phyloP scores from a whole-genome alignment of 495 filamentous ascomycete genomes.

The Chaetomidium leptoderma region DNA sequence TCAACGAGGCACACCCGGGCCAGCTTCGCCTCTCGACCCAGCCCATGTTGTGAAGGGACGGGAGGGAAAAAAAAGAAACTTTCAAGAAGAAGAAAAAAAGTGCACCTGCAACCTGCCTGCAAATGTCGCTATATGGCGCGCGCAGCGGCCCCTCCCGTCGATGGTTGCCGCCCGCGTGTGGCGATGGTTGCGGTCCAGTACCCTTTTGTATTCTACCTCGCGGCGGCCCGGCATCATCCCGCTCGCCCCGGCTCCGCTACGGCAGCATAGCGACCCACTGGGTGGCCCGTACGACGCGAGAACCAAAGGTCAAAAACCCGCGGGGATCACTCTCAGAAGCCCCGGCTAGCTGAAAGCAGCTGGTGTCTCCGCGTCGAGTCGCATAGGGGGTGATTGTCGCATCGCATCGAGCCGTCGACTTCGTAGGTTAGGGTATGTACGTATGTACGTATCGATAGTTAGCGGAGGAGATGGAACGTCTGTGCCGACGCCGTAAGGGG shows the following conservation, averaged over 20 bases:
- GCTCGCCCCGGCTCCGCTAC: constrained; percentile 11
- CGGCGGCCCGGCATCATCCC: constrained; percentile 11
- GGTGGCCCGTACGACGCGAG: neutral
- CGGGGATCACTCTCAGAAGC: neutral
- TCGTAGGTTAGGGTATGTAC: neutral
- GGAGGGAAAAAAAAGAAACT: neutral
- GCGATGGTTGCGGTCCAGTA: neutral
- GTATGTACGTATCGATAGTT: neutral
- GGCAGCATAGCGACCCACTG: neutral
- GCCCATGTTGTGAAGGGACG: neutral
- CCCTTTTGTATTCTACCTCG: neutral
- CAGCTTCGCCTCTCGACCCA: neutral
- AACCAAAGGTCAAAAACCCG: neutral
- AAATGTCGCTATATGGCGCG: constrained; percentile 6
- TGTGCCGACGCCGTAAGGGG: neutral
- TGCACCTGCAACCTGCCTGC: constrained; percentile 9
- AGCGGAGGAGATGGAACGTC: neutral
- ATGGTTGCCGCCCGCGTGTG: constrained; percentile 9
- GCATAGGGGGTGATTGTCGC: neutral
- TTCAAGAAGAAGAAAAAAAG: neutral
- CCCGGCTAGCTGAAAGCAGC: neutral
- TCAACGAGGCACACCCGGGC: neutral
- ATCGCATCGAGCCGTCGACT: neutral
- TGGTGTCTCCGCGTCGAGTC: neutral
- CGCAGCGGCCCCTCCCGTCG: constrained; percentile 17